Base-by-base conservation (phyloP, 2,329 filamentous ascomycete genomes). In the Fusarium continuum region DNA sequence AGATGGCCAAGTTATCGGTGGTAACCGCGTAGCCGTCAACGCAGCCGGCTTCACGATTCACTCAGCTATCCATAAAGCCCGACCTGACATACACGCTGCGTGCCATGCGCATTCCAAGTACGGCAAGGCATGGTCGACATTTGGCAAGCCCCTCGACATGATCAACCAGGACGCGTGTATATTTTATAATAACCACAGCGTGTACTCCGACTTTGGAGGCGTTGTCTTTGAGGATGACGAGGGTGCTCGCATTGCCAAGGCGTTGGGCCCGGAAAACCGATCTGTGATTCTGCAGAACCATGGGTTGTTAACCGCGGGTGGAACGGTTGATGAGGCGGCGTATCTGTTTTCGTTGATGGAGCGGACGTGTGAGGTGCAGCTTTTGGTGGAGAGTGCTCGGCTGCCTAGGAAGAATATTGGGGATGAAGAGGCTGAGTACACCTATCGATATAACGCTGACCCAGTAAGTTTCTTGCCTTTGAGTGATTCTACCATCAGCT, bases 301-400 rank as follows among this genome's bases (percentile, higher is more conserved):
- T 69, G 88, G 88, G 0, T 71, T 90, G 11, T 70, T 90, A 36
- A 89, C 86, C 0, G 85, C 87, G 0, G 88, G 88, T 1, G 72
- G 71, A 1, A 90, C 87, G 0, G 87, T 90, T 1, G 88, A 90
- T 55, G 88, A 90, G 72, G 88, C 88, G 0, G 85, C 85, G 0
- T 90, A 85, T 67, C 71, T 89, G 11, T 89, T 88, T 69, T 65
- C 64, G 3, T 29, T 72, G 19, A 70, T 76, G 64, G 74, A 77
- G 40, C 61, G 72, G 50, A 71, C 68, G 3, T 77, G 75, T 34
- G 69, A 76, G 46, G 68, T 75, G 5, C 75, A 77, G 61, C 55
- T 77, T 8, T 46, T 75, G 45, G 74, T 72, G 0, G 75, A 76
- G 32, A 70, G 65, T 9, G 48, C 72, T 0, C 61, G 71, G 0